Base-by-base conservation (phyloP, 169 alveolate genomes). In the Eimeria nieschulzi region DNA sequence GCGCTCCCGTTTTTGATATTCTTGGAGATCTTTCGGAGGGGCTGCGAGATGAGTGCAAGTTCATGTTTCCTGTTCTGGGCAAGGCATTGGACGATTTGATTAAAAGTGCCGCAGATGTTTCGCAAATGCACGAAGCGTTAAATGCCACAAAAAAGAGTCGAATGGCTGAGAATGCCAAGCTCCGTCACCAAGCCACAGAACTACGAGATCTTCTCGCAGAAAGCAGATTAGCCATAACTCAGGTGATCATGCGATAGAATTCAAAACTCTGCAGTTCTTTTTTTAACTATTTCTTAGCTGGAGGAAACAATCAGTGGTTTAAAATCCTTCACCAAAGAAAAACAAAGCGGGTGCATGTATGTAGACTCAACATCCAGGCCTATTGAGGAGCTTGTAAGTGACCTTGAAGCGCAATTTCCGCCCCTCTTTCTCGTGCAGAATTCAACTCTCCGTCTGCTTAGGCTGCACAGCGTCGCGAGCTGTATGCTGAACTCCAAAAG, bases 301-400 rank as follows among this genome's bases (percentile, higher is more conserved):
- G 56, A 72, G 25, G 82, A 72, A 26, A 72, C 21, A 1, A 19
- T 72, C 56, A n/a, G 9, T 12, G 53, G 56, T 26, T 23, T 72
- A 10, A 72, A 72, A n/a, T 12, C 21, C 0, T 9, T 6, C 15
- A 72, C 33, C 1, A 55, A 72, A n/a, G 82, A 72, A 72, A 72
- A 72, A n/a, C 82, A 72, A 26, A 72, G 21, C 17, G 56, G 82
- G 9, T 1, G 56, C 23, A 9, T 10, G 13, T 72, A 72, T 25
- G 56, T 72, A 21, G 82, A 72, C n/a, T 72, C 55, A 55, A 25
- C 82, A 23, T 19, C 82, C n/a, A 0, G 21, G 17, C 82, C 82
- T 9, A 72, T 72, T 26, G 56, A 19, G 33, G 82, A 72, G 55
- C 53, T 9, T 9, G 82, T 72, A 12, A 19, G 56, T 19, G 70